A percentile compares a stretch with the other conserved stretches of the same genome.
These are phyloP conservation scores for Heliamphora exappendiculata DNA, from an alignment of 148 eudicot species.

Conservation along the genomic window DNA sequence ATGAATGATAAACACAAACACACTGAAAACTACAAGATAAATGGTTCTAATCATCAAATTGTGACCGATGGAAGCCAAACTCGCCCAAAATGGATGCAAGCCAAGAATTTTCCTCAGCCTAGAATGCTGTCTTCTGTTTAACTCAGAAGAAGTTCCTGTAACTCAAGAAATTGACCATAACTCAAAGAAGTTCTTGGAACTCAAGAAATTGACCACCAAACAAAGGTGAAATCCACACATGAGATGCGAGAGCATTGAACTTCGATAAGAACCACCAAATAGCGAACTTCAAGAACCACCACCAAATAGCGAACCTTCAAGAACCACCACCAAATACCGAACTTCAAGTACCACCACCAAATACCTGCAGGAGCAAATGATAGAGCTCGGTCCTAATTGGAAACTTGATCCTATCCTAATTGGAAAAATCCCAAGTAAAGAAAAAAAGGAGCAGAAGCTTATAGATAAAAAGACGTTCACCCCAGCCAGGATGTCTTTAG, in stretches of 20 bases:
- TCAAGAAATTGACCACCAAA: not conserved
- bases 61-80: not conserved
- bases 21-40: not conserved
- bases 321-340: no score
- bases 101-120: no score
- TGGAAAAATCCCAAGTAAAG: not conserved
- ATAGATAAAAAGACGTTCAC: conserved; percentile 15
- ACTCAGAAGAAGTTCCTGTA: no score
- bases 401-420: not conserved
- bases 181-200: not conserved
- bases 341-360: conserved; percentile 22
- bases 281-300: conserved; percentile 13
- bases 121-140: no score
- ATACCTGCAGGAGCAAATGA: conserved; percentile 16
- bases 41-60: not conserved
- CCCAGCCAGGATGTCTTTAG: conserved; percentile 48
- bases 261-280: no score
- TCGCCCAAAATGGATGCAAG: not conserved
- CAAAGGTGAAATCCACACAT: not conserved
- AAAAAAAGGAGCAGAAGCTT: not conserved
- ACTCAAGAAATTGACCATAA: not conserved
- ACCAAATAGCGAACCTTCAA: conserved; percentile 20
- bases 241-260: not conserved
- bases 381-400: not conserved
- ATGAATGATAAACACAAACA: not conserved